A percentile compares a stretch with the other conserved stretches of the same genome.
Evolutionary conservation across 805 yeast species (phyloP).

Genomic region (Saturnispora ahearnii): DNA sequence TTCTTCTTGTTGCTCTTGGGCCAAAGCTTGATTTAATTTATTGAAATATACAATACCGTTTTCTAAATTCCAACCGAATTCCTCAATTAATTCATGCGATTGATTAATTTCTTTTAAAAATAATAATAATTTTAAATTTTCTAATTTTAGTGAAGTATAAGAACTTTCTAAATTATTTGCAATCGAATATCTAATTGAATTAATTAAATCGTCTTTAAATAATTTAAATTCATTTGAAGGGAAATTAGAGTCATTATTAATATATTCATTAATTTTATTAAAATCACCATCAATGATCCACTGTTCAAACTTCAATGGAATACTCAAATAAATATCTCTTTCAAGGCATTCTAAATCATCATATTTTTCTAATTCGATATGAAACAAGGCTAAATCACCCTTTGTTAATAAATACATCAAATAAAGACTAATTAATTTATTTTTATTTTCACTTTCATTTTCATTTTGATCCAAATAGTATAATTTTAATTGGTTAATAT

Average conservation of each 20-base stretch:
- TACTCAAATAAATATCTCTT: slow-evolving; percentile 60
- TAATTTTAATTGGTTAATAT: slow-evolving; percentile 64
- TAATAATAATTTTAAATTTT: slow-evolving; percentile 73
- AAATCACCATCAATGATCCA: slow-evolving; percentile 96
- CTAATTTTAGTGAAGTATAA: slow-evolving; percentile 65
- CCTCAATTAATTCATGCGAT: slow-evolving; percentile 44
- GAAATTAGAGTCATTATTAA: slow-evolving; percentile 42
- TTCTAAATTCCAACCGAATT: slow-evolving; percentile 49
- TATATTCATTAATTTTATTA: slow-evolving; percentile 76
- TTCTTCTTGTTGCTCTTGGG: slow-evolving; percentile 3
- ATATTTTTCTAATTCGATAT: slow-evolving; percentile 75
- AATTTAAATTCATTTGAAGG: slow-evolving; percentile 69
- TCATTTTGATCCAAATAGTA: slow-evolving; percentile 45
- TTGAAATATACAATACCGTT: slow-evolving; percentile 44
- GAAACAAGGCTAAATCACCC: slow-evolving; percentile 81
- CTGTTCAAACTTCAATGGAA: slow-evolving; percentile 83
- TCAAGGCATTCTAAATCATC: slow-evolving; percentile 48
- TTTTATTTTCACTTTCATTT: slow-evolving; percentile 45
- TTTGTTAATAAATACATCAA: slow-evolving; percentile 69
- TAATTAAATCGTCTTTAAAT: slow-evolving; percentile 65
- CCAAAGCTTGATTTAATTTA: slow-evolving; percentile 7
- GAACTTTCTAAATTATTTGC: slow-evolving; percentile 76
- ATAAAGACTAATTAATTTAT: slow-evolving; percentile 68
- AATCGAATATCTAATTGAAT: slow-evolving; percentile 78
- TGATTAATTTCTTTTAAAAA: slow-evolving; percentile 51